Conservation (phyloP, 345 rosid genomes). For the Salix exigua region DNA sequence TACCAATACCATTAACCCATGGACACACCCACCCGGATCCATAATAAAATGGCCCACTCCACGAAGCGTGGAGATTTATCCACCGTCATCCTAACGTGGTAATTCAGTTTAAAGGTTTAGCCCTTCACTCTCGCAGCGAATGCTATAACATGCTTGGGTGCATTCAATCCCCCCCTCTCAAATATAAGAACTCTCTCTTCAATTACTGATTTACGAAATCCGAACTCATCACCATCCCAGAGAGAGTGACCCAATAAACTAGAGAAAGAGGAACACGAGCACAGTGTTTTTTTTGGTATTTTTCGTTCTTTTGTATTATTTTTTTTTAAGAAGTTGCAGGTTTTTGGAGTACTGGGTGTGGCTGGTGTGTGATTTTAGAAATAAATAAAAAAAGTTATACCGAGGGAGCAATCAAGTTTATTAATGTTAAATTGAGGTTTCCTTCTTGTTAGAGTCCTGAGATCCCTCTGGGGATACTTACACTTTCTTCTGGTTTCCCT, state of each 20-base stretch:
- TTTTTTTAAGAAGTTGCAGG: constrained; percentile 36
- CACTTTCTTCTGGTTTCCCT: not conserved
- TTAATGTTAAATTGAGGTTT: constrained; percentile 16
- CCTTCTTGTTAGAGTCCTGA: constrained; percentile 23
- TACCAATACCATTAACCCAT: not conserved
- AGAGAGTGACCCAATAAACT: not conserved
- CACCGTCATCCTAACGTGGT: no score
- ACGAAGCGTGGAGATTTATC: constrained; percentile 27
- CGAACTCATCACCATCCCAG: not conserved
- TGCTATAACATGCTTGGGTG: constrained; percentile 25
- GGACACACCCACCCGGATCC: not conserved
- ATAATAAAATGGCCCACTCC: constrained; percentile 20
- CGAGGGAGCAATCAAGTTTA: not conserved
- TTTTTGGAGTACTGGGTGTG: constrained; percentile 74
- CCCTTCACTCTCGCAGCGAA: not conserved
- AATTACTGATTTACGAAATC: not conserved
- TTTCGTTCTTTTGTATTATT: not conserved
- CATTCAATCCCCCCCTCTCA: not conserved
- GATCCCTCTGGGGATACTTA: constrained; percentile 13
- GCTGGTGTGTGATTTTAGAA: constrained; percentile 34
- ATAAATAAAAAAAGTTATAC: not conserved
- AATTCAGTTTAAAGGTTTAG: no score
- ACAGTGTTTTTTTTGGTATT: not conserved
- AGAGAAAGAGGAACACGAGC: not conserved
- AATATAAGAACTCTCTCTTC: not conserved